Conservation (phyloP, 2,329 filamentous ascomycete genomes). For the Hymenoscyphus fructigenus region DNA sequence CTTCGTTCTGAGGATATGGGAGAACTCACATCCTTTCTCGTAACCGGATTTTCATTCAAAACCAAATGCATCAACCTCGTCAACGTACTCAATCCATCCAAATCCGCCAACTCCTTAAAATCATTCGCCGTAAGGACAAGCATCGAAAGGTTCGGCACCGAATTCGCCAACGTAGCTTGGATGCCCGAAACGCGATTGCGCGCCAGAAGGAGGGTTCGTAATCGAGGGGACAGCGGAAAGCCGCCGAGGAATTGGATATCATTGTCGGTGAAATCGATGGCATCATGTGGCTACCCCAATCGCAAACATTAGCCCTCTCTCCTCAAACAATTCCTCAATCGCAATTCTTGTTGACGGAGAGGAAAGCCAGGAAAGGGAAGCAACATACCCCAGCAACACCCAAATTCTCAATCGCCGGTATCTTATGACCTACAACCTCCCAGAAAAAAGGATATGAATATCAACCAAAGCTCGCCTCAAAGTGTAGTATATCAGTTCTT, state of each 20-base stretch:
- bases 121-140: constrained; percentile 83
- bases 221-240: constrained; percentile 86
- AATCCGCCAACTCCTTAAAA: constrained; percentile 78
- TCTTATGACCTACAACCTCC: constrained; percentile 83
- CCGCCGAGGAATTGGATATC: constrained; percentile 87
- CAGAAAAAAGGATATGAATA: constrained; percentile 51
- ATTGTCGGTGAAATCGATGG: constrained; percentile 98
- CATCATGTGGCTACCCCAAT: constrained; percentile 78
- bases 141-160: constrained; percentile 78
- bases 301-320: background rate
- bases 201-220: constrained; percentile 84
- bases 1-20: background rate
- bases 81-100: constrained; percentile 75
- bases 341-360: background rate
- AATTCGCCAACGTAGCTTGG: constrained; percentile 70
- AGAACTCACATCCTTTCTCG: constrained; percentile 79
- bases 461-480: constrained; percentile 76
- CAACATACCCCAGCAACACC: constrained; percentile 83
- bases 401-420: constrained; percentile 95
- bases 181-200: constrained; percentile 85
- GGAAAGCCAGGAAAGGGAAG: background rate
- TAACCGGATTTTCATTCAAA: constrained; percentile 83
- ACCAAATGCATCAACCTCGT: constrained; percentile 74
- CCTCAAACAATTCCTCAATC: background rate
- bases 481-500: constrained; percentile 92